Percentiles rank a stretch among this genome's conserved stretches.
Evolutionary conservation across 345 rosid species (phyloP).

Genomic region (Hevea brasiliensis): DNA sequence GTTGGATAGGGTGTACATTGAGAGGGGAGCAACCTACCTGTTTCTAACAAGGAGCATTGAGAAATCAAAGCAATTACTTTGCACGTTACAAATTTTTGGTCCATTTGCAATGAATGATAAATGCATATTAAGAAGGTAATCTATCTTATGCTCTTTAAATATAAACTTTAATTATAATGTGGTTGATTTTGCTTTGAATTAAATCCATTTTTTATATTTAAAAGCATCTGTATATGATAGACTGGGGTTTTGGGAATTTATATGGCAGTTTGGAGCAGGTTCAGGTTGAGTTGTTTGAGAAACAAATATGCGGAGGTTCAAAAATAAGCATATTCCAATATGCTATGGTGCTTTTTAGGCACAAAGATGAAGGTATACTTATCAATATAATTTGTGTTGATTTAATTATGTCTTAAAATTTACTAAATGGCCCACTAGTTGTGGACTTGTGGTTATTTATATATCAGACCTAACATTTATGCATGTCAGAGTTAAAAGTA

Average conservation of each 20-base stretch:
- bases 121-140: constrained; percentile 65
- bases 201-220: neutral
- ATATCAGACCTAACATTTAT: neutral
- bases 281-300: constrained; percentile 76
- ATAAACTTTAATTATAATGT: constrained; percentile 9
- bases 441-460: neutral
- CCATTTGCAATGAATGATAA: constrained; percentile 33
- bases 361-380: constrained; percentile 57
- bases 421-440: neutral
- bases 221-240: constrained; percentile 32
- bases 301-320: constrained; percentile 69
- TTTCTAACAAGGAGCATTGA: constrained; percentile 68
- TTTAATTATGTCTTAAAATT: neutral
- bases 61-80: constrained; percentile 62
- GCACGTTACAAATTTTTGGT: constrained; percentile 48
- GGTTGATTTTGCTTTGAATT: constrained; percentile 1
- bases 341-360: constrained; percentile 59
- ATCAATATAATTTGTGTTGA: constrained; percentile 3
- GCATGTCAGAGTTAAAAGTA: neutral
- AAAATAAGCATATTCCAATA: constrained; percentile 68
- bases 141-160: constrained; percentile 18
- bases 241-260: constrained; percentile 49
- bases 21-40: constrained; percentile 53
- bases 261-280: constrained; percentile 91
- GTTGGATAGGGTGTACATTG: constrained; percentile 52